A percentile compares a stretch with the other conserved stretches of the same genome.
These are phyloP conservation scores for Dimocarpus longan DNA, from an alignment of 345 rosid species.

Conservation along the genomic window DNA sequence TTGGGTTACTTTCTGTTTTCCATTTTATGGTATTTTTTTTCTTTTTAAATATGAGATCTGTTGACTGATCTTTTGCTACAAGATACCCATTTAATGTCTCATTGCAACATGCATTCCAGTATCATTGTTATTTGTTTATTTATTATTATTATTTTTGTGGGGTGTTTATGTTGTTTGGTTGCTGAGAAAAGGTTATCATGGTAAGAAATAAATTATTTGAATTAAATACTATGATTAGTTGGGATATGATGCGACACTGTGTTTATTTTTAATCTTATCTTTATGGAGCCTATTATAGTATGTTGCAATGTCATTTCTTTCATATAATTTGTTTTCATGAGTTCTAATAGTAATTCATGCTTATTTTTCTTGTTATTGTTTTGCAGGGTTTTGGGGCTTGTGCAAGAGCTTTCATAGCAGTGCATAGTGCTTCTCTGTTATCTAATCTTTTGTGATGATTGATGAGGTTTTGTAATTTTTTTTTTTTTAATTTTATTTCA, in stretches of 20 bases:
- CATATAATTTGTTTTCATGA: conserved; percentile 10
- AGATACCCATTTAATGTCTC: conserved; percentile 9
- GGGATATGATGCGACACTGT: background rate
- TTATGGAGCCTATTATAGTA: background rate
- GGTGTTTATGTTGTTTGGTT: conserved; percentile 18
- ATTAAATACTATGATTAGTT: background rate
- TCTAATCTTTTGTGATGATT: background rate
- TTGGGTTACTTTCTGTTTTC: conserved; percentile 14
- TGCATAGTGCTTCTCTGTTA: background rate
- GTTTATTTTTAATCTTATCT: background rate
- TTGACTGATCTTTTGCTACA: background rate
- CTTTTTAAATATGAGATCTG: conserved; percentile 29
- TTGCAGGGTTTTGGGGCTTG: conserved; percentile 35
- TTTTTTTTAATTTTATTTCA: background rate
- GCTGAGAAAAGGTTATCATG: conserved; percentile 5
- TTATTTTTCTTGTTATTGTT: conserved; percentile 29
- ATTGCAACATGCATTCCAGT: background rate
- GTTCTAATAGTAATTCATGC: conserved; percentile 11
- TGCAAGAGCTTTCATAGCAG: conserved; percentile 19
- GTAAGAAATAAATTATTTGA: background rate
- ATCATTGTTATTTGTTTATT: background rate
- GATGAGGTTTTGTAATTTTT: conserved; percentile 7
- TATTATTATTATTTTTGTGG: background rate
- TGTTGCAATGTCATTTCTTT: conserved; percentile 21
- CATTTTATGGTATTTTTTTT: background rate